Evolutionary conservation across 208 protist species (phyloP), one percentile per base, ranked within the genome.

Genomic region (Leptomonas pyrrhocoris): DNA sequence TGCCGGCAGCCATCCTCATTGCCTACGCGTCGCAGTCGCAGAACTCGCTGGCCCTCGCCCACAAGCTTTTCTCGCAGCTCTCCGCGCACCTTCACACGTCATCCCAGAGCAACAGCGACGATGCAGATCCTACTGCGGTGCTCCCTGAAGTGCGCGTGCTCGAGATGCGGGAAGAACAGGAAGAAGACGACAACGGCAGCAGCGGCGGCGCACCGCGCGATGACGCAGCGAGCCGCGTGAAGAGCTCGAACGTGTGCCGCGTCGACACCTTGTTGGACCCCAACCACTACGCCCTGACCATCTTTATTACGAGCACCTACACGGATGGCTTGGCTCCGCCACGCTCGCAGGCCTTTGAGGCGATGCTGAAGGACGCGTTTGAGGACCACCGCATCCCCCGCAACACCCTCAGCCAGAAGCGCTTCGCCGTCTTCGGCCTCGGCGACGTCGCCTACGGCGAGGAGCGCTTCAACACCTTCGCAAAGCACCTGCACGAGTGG

Each of bases 341-440:
- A n/a, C 59, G 70, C 25, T 90, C 90, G 25, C 68, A 82, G 13
- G 46, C 28, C 8, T 97, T 97, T 72, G 82, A 88, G 60, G 45
- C 61, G 13, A 45, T 94, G 63, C 70, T 98, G 51, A 73, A 90
- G 30, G 93, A 97, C 63, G 79, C 88, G 30, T 89, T 77, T 54
- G 78, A 90, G 58, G 94, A 97, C 48, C 89, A 94, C 72, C 86
- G 94, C 18, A 80, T 97, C 12, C 70, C 86, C 1, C 81, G 87
- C 57, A 82, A 94, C 64, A 51, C 68, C 0, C 79, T 97, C 13
- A 45, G 63, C 12, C 21, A 79, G 13, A 89, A 79, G 54, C 83
- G 83, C 50, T 96, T 96, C 63, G 81, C 85, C 23, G 53, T 97
- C 11, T 97, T 98, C 77, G 94, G 93, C 12, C 78, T 97, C 15